Evolutionary conservation across 495 filamentous ascomycete genomes (phyloP).

Genomic region (Trichocladium uniseriatum): DNA sequence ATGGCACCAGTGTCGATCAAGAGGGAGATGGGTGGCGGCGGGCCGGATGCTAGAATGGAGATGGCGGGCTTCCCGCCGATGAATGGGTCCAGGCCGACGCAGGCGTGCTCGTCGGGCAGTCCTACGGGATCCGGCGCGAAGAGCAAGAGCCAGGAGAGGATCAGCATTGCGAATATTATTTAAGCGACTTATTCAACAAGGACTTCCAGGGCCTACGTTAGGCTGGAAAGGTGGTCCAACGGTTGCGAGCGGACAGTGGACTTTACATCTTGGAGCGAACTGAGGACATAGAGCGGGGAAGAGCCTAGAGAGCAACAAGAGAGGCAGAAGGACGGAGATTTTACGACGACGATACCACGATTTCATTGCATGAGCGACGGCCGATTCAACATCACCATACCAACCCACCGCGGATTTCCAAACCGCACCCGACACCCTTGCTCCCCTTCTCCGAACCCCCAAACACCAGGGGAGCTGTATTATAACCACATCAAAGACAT

Average conservation of each 20-base stretch:
- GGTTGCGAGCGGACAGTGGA: too few relatives aligned
- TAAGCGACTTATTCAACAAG: too few relatives aligned
- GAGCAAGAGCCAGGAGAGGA: conserved; percentile 45
- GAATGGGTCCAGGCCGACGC: background rate
- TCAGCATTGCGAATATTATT: conserved; percentile 78
- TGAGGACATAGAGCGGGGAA: background rate
- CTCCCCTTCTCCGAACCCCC: background rate
- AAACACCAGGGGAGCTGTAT: too few relatives aligned
- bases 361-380: background rate
- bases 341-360: background rate
- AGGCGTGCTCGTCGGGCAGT: conserved; percentile 13
- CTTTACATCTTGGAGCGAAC: too few relatives aligned
- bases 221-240: background rate
- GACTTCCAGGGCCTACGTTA: too few relatives aligned
- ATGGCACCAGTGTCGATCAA: conserved; percentile 20
- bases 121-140: conserved; percentile 23
- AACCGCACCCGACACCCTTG: background rate
- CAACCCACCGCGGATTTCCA: background rate
- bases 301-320: background rate
- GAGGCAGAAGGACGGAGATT: background rate
- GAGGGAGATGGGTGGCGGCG: conserved; percentile 23
- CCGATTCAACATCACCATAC: background rate
- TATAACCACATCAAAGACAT: too few relatives aligned
- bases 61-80: conserved; percentile 5
- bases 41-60: conserved; percentile 15